phyloP scores from a whole-genome alignment of 371 early-diverging fungal species.

The Globomyces sp. region DNA sequence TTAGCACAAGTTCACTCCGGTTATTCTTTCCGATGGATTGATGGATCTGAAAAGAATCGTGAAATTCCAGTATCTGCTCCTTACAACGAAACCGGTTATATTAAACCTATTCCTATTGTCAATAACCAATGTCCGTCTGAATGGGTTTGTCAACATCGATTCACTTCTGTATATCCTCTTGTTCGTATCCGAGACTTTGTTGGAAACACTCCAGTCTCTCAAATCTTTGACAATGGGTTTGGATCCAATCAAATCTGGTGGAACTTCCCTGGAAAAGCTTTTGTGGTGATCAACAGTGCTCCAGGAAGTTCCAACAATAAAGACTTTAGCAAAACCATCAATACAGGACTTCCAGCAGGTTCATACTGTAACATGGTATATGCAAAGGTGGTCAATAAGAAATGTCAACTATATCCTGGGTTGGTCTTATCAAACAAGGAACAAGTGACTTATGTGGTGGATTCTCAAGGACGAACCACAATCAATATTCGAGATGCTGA shows the following conservation, averaged over 20 bases:
- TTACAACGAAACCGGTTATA: background rate
- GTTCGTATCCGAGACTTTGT: conserved; percentile 11
- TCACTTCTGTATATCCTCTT: conserved; percentile 10
- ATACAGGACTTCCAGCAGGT: conserved; percentile 4
- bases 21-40: conserved; percentile 4
- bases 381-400: background rate
- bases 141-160: conserved; percentile 15
- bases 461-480: background rate
- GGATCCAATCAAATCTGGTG: conserved; percentile 18
- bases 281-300: conserved; percentile 16
- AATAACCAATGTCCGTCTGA: conserved; percentile 7
- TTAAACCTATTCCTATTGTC: background rate
- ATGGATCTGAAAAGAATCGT: conserved; percentile 3
- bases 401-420: conserved; percentile 10
- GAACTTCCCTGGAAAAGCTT: conserved; percentile 11
- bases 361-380: conserved; percentile 16
- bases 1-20: conserved; percentile 11
- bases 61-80: conserved; percentile 18
- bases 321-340: background rate
- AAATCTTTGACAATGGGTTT: conserved; percentile 8
- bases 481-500: conserved; percentile 3
- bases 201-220: background rate
- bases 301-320: background rate
- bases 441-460: background rate
- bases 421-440: background rate